These are phyloP conservation scores for Endothia cerciana DNA, from an alignment of 2,329 filamentous ascomycete genomes.

Conservation along the genomic window DNA sequence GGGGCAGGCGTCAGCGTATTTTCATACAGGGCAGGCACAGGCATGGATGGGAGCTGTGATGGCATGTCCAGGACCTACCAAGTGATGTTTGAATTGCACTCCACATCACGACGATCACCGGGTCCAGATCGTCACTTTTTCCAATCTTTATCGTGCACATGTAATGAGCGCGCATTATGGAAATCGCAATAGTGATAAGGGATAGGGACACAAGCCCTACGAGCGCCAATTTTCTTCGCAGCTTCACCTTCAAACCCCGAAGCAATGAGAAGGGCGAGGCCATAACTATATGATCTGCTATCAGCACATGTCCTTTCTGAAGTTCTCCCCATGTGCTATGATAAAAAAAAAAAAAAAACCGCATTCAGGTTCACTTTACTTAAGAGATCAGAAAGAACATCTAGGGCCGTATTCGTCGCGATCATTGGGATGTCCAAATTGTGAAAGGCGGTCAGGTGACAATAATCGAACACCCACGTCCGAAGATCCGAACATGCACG, in stretches of 20 bases:
- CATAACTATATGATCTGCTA: neutral
- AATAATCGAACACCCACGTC: neutral
- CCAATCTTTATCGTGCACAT: neutral
- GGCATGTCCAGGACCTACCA: neutral
- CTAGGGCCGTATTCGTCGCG: slow-evolving; percentile 1
- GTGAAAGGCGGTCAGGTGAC: neutral
- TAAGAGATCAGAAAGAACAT: slow-evolving; percentile 6
- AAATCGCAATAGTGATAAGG: slow-evolving; percentile 6
- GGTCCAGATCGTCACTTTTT: neutral
- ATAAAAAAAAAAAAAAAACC: no score
- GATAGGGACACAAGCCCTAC: slow-evolving; percentile 11
- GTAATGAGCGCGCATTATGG: slow-evolving; percentile 4
- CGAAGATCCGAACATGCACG: neutral
- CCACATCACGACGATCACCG: neutral
- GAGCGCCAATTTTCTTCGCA: slow-evolving; percentile 35
- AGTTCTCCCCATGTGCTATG: neutral
- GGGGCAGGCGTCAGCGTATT: neutral
- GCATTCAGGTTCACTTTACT: no score
- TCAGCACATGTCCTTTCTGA: neutral
- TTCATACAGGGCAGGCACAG: neutral
- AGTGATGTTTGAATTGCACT: neutral
- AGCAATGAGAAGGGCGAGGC: slow-evolving; percentile 23
- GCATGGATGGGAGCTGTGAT: neutral
- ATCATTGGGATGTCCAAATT: neutral
- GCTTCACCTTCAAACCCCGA: slow-evolving; percentile 39